Base-by-base conservation (phyloP, 2,329 filamentous ascomycete genomes). In the Allantophomopsis lycopodina region DNA sequence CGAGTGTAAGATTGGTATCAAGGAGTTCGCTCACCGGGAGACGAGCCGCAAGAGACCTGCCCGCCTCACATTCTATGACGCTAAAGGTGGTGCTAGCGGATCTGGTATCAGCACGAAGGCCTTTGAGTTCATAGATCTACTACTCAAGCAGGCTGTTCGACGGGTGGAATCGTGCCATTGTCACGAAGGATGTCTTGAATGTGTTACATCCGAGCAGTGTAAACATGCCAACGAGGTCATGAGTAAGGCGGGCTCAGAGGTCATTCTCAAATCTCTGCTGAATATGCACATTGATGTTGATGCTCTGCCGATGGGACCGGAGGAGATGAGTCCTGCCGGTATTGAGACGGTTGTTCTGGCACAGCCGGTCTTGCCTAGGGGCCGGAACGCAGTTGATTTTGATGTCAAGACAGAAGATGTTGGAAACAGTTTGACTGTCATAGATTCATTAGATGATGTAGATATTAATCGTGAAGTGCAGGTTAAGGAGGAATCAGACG, bases 11-110 rank as follows among this genome's bases (percentile, higher is more conserved):
- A 76, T 80, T 42, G 78, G 80, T 2, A 65, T 83, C 43, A 96
- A 96, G 58, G 89, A 96, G 59, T 86, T 95, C 46, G 76, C 84
- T 1, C 75, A 75, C 48, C 63, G 68, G 39, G 76, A 82, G 51
- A 78, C 75, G 0, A 62, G 64, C 20, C 72, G 88, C 21, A 94
- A 94, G 60, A 71, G 91, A 4, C 91, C 89, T 0, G 91, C 87
- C 0, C 68, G 91, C 1, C 61, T 98, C 36, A 94, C 86, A 0
- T 94, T 98, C 53, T 98, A 96, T 60, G 91, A 96, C 56, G 81
- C 86, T 2, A 94, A 94, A 59, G 91, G 91, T 7, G 89, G 89
- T 0, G 71, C 82, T 0, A 73, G 75, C 34, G 89, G 89, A 0
- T 82, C 76, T 0, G 91, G 91, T 0, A 93, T 95, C 49, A 86